Base-by-base conservation (phyloP, 2,329 filamentous ascomycete genomes). In the Gremmenia infestans region DNA sequence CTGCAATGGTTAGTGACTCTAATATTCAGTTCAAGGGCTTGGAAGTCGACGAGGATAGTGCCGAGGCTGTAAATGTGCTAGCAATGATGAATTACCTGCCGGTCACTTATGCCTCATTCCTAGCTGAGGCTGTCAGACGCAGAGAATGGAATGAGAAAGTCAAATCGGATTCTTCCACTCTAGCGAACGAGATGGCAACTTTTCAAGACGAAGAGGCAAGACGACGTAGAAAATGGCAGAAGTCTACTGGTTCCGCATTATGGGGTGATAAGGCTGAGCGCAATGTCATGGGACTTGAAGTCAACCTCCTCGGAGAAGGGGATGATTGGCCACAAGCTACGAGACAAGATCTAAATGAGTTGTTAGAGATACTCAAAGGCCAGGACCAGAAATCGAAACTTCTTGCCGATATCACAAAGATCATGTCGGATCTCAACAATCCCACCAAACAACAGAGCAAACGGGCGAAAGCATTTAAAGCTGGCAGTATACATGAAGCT, bases 171-270 rank as follows among this genome's bases (percentile, higher is more conserved):
- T 94, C 93, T 0, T 86, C 89, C 2, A 90, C 88, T 0, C 75
- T 99, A 25, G 91, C 91, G 25, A 95, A 97, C 70, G 93, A 97
- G 68, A 90, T 97, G 81, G 90, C 91, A 1, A 77, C 89, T 0
- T 93, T 95, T 61, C 90, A 94, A 67, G 92, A 97, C 58, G 94
- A 97, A 71, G 94, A 99, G 70, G 82, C 89, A 50, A 91, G 93
- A 65, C 81, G 94, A 51, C 82, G 94, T 47, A 89, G 88, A 65
- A 95, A 89, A 67, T 99, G 94, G 94, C 81, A 93, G 58, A 95
- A 91, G 67, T 87, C 82, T 62, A 87, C 95, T 48, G 91, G 89
- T 7, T 86, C 50, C 86, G 65, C 85, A 86, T 45, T 87, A 54
- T 85, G 83, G 15, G 74, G 81, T 4, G 84, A 92, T 45, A 78